phyloP scores from a whole-genome alignment of 305 asterid genomes.

The Lippia alba region DNA sequence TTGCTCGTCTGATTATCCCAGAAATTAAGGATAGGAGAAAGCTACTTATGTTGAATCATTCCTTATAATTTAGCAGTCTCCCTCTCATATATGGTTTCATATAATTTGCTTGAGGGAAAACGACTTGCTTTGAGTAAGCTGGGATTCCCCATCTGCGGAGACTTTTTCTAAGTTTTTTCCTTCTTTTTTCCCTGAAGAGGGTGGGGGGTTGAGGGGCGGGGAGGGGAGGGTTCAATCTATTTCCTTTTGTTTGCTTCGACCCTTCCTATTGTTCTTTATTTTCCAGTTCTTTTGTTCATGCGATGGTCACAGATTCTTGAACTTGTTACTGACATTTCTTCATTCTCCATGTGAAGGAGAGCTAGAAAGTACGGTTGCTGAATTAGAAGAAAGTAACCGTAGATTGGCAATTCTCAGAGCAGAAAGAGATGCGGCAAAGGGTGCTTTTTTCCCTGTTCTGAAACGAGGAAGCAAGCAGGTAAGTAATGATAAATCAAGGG shows the following conservation, averaged over 20 bases:
- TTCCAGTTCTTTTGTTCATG: too few species aligned
- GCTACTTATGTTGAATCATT: not conserved
- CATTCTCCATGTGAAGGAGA: constrained; percentile 68
- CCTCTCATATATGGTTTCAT: not conserved
- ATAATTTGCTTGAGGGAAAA: not conserved
- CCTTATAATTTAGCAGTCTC: not conserved
- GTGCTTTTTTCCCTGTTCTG: constrained; percentile 53
- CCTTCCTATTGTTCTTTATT: too few species aligned
- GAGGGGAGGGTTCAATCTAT: too few species aligned
- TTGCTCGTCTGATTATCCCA: not conserved
- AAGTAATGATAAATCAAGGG: constrained; percentile 62
- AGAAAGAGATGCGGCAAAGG: constrained; percentile 71
- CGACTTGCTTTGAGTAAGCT: too few species aligned
- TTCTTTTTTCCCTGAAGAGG: too few species aligned
- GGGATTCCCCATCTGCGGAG: too few species aligned
- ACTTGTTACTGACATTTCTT: constrained; percentile 29
- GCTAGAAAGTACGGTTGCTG: constrained; percentile 63
- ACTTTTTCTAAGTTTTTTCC: too few species aligned
- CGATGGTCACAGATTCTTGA: not conserved
- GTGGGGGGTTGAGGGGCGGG: too few species aligned
- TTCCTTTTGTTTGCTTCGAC: too few species aligned
- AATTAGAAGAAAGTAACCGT: constrained; percentile 82
- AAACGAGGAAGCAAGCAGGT: constrained; percentile 62
- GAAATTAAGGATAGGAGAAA: not conserved
- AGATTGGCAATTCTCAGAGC: constrained; percentile 73